Conservation (phyloP, 257 asterid genomes). For the Salvia rosmarinus region DNA sequence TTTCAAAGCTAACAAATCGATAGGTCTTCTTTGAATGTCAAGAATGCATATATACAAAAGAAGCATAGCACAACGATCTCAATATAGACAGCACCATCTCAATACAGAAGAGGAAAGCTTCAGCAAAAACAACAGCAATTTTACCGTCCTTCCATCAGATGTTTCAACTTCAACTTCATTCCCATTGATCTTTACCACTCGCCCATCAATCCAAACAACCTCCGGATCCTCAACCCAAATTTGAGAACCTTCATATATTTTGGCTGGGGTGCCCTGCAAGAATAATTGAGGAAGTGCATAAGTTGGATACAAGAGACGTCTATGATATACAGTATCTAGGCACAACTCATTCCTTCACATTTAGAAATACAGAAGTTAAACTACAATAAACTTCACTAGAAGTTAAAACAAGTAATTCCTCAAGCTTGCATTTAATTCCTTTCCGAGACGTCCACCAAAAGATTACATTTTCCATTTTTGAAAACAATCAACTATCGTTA, state of each 20-base stretch:
- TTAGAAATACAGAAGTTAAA: conserved; percentile 18
- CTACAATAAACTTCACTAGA: conserved; percentile 27
- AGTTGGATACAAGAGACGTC: neutral
- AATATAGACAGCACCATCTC: conserved; percentile 1
- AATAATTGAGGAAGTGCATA: conserved; percentile 28
- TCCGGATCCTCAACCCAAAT: conserved; percentile 82
- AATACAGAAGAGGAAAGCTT: neutral
- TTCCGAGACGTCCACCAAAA: no score
- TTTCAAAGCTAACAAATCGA: no score
- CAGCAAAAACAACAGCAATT: conserved; percentile 13
- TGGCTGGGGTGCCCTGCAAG: conserved; percentile 72
- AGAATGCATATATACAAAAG: conserved; percentile 13
- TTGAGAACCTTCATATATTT: conserved; percentile 71
- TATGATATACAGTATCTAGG: neutral
- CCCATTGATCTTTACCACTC: conserved; percentile 62
- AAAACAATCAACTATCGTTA: no score
- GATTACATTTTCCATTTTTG: no score
- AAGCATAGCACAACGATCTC: no score
- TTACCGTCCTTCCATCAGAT: conserved; percentile 67
- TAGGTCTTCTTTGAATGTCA: neutral
- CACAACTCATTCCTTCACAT: conserved; percentile 7
- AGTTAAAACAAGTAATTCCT: no score
- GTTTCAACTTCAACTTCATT: conserved; percentile 59
- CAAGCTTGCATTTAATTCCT: no score
- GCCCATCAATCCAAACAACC: conserved; percentile 75